Conservation (phyloP, 1,284 basidiomycete genomes). For the Ustilago sp. region DNA sequence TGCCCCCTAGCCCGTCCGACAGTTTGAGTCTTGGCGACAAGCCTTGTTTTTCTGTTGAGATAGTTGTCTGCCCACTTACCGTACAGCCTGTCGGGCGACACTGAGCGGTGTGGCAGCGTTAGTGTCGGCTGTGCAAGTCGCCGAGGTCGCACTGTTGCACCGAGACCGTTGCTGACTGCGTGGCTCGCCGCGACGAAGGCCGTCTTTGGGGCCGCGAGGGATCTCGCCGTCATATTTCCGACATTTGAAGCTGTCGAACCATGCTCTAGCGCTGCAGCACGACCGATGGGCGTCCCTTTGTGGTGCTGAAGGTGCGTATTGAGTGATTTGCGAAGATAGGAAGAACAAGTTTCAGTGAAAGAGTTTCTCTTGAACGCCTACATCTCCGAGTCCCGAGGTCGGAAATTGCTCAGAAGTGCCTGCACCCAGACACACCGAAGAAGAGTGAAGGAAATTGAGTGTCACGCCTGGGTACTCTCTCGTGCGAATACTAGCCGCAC, state of each 20-base stretch:
- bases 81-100: not conserved
- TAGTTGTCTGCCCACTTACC: not conserved
- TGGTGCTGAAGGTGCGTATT: not conserved
- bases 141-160: not conserved
- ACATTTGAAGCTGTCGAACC: not conserved
- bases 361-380: not conserved
- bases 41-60: not conserved
- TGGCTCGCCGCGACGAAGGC: slow-evolving; percentile 13
- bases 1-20: not conserved
- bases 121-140: not conserved
- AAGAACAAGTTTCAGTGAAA: not conserved
- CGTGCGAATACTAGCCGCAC: no score
- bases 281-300: not conserved
- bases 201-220: not conserved
- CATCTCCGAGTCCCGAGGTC: not conserved
- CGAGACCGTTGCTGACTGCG: not conserved
- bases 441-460: no score
- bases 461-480: no score
- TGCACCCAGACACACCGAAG: not conserved
- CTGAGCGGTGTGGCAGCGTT: not conserved
- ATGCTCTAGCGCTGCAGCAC: not conserved
- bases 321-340: not conserved
- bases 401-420: not conserved
- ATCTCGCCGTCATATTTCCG: slow-evolving; percentile 14
- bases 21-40: not conserved